Evolutionary conservation across 2,329 filamentous ascomycete genomes (phyloP).

Genomic region (Fusarium tanahbumbuense): DNA sequence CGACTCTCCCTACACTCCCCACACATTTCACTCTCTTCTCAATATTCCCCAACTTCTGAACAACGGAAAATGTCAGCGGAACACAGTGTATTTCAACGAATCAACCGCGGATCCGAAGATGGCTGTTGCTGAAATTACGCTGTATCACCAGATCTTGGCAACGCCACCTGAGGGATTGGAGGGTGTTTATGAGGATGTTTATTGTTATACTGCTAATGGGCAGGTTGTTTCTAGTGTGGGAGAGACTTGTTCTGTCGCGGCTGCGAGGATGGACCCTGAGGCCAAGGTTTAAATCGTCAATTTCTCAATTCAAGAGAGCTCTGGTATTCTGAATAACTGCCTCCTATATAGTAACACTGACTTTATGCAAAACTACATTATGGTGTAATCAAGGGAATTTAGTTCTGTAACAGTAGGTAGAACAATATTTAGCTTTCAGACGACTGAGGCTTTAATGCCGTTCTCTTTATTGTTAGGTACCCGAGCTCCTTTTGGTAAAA

Average conservation of each 20-base stretch:
- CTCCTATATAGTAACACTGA: too few species aligned
- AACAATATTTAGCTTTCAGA: too few species aligned
- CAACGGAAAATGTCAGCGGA: constrained; percentile 18
- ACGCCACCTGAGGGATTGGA: constrained; percentile 6
- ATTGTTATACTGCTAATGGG: constrained; percentile 18
- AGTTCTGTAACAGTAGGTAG: too few species aligned
- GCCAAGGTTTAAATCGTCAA: not conserved
- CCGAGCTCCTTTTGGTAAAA: too few species aligned
- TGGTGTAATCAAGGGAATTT: too few species aligned
- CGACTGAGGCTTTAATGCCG: too few species aligned
- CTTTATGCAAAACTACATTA: too few species aligned
- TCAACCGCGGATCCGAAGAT: constrained; percentile 3
- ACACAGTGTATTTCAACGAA: constrained; percentile 23
- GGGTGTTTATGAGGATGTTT: constrained; percentile 9
- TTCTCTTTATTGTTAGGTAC: too few species aligned
- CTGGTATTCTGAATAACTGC: too few species aligned
- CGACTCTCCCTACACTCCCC: constrained; percentile 4
- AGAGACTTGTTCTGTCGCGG: constrained; percentile 4
- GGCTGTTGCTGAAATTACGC: constrained; percentile 11
- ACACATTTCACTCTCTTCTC: constrained; percentile 17
- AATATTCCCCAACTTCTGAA: constrained; percentile 18
- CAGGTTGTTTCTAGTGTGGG: constrained; percentile 11
- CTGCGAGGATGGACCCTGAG: constrained; percentile 12
- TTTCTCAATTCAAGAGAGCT: too few species aligned
- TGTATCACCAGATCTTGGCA: constrained; percentile 14